These are phyloP conservation scores for Mycena sp. DNA, from an alignment of 1,284 basidiomycete species.

Conservation along the genomic window DNA sequence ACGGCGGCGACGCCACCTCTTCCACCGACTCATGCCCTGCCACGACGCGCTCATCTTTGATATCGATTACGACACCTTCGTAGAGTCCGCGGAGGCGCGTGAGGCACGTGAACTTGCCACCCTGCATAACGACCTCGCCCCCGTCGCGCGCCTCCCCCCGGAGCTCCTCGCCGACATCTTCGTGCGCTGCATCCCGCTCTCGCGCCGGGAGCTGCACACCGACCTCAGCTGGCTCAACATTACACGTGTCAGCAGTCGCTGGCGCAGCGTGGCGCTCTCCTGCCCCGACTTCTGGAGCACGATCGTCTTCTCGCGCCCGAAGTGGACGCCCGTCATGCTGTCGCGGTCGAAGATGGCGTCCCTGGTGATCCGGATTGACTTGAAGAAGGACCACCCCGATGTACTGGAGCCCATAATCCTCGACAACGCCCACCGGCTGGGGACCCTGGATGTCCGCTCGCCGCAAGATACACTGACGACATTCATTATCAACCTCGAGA, in stretches of 20 bases:
- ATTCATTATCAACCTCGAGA: slow-evolving; percentile 21
- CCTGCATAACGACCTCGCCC: slow-evolving; percentile 10
- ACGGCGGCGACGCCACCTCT: background rate
- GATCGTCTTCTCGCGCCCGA: slow-evolving; percentile 19
- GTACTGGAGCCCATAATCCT: slow-evolving; percentile 21
- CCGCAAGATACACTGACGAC: slow-evolving; percentile 7
- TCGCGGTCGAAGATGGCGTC: slow-evolving; percentile 18
- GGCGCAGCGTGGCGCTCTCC: slow-evolving; percentile 17
- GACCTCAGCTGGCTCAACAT: slow-evolving; percentile 25
- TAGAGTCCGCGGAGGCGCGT: slow-evolving; percentile 6
- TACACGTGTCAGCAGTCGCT: slow-evolving; percentile 11
- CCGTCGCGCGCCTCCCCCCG: slow-evolving; percentile 22
- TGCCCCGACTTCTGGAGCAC: slow-evolving; percentile 28
- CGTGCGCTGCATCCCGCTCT: slow-evolving; percentile 21
- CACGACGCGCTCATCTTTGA: background rate
- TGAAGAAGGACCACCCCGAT: slow-evolving; percentile 3
- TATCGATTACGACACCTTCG: background rate
- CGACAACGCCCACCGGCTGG: slow-evolving; percentile 20
- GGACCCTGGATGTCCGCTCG: slow-evolving; percentile 19
- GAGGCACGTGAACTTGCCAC: slow-evolving; percentile 5
- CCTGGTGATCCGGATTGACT: slow-evolving; percentile 16
- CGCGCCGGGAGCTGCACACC: background rate
- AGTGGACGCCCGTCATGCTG: slow-evolving; percentile 23
- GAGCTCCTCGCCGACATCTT: slow-evolving; percentile 27
- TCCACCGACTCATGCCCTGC: slow-evolving; percentile 7